Percentiles rank a stretch among this genome's conserved stretches.
Evolutionary conservation across 306 rosid species (phyloP).

Genomic region (Gleditsia sinensis): DNA sequence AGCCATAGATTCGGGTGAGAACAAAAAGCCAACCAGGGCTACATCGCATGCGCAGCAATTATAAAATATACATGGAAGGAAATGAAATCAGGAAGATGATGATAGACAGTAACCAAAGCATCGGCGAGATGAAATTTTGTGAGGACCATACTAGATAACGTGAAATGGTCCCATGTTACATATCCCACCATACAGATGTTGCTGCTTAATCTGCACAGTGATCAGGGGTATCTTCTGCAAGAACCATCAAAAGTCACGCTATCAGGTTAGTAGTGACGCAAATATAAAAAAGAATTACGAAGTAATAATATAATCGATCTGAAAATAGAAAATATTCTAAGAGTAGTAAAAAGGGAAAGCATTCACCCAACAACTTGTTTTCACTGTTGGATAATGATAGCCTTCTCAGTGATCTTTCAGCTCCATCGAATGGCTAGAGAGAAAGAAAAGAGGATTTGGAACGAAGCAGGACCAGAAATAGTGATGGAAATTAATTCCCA

Average conservation of each 20-base stretch:
- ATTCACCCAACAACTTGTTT: constrained; percentile 11
- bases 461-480: constrained; percentile 35
- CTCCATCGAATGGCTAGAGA: not conserved
- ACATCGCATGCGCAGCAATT: constrained; percentile 42
- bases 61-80: not conserved
- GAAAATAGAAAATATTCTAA: not conserved
- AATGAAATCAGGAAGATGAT: constrained; percentile 25
- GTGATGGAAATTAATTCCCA: constrained; percentile 11
- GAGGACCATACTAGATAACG: constrained; percentile 64
- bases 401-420: constrained; percentile 28
- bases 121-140: not conserved
- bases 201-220: constrained; percentile 49
- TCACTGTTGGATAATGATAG: constrained; percentile 40
- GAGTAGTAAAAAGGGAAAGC: not conserved
- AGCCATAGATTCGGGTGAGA: constrained; percentile 25
- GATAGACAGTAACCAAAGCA: constrained; percentile 8
- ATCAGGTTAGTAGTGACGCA: constrained; percentile 29
- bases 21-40: constrained; percentile 33
- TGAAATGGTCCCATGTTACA: constrained; percentile 56
- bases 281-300: constrained; percentile 26
- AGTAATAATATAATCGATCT: not conserved
- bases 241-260: constrained; percentile 61
- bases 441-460: constrained; percentile 5
- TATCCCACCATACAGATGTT: not conserved
- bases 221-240: constrained; percentile 31